Evolutionary conservation across 2,329 filamentous ascomycete genomes (phyloP).

Genomic region (Ascosphaera acerosa): DNA sequence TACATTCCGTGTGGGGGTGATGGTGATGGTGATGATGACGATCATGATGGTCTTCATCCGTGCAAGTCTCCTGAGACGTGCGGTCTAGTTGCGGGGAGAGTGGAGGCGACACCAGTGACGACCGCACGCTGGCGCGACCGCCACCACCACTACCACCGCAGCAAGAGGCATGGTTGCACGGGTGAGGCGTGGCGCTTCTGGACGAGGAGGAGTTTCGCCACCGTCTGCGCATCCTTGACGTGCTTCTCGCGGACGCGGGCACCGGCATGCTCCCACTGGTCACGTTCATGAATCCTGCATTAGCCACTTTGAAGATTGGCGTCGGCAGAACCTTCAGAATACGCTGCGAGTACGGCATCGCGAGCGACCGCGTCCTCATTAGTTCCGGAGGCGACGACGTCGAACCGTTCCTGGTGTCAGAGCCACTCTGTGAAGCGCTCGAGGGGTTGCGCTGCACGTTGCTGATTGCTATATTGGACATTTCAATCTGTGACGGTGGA

Average conservation of each 20-base stretch:
- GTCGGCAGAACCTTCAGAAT: conserved; percentile 77
- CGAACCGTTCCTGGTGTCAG: conserved; percentile 21
- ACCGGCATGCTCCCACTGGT: conserved; percentile 67
- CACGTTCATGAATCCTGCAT: conserved; percentile 82
- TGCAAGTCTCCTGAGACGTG: conserved; percentile 4
- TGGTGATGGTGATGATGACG: too few relatives aligned
- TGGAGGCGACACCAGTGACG: conserved; percentile 5
- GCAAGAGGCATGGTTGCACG: neutral
- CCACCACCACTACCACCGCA: too few relatives aligned
- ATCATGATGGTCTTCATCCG: conserved; percentile 4
- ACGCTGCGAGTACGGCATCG: conserved; percentile 73
- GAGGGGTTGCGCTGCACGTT: neutral
- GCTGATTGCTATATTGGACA: conserved; percentile 30
- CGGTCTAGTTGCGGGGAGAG: conserved; percentile 5
- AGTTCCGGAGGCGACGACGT: conserved; percentile 48
- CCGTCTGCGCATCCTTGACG: conserved; percentile 32
- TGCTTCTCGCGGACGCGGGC: conserved; percentile 36
- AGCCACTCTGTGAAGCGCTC: neutral
- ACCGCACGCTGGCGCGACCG: conserved; percentile 3
- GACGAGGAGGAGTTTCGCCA: conserved; percentile 14
- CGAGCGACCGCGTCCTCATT: conserved; percentile 41
- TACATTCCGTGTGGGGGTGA: conserved; percentile 5
- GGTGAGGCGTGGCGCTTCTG: neutral
- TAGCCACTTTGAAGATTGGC: conserved; percentile 76
- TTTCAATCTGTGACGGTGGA: conserved; percentile 50